Conservation (phyloP, 306 rosid genomes). For the Macrotyloma uniflorum region DNA sequence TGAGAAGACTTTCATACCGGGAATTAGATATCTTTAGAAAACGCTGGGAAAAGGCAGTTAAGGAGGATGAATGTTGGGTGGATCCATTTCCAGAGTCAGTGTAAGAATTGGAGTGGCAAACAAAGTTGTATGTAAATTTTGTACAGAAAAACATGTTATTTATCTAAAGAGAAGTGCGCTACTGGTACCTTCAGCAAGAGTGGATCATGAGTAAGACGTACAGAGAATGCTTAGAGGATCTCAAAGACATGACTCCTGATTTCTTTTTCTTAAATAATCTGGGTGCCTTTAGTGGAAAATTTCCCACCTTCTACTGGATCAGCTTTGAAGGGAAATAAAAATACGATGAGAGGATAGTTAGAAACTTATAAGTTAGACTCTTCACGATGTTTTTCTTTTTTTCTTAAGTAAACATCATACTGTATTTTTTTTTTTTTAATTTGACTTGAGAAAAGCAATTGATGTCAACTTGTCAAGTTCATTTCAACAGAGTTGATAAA, state of each 20-base stretch:
- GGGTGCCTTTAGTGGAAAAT: conserved; percentile 3
- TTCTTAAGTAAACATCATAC: neutral
- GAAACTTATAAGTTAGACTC: conserved; percentile 3
- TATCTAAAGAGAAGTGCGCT: conserved; percentile 24
- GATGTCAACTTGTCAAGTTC: neutral
- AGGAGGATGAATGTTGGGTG: conserved; percentile 52
- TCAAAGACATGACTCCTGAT: neutral
- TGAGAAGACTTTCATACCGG: conserved; percentile 48
- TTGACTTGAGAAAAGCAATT: conserved; percentile 11
- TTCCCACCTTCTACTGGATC: neutral
- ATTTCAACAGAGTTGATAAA: neutral
- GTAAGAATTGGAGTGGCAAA: neutral
- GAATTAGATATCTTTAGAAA: conserved; percentile 47
- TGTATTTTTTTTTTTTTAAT: neutral
- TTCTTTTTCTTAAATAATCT: neutral
- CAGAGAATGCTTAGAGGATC: conserved; percentile 14
- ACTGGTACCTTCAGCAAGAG: neutral
- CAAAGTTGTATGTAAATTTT: conserved; percentile 25
- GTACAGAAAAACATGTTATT: conserved; percentile 13
- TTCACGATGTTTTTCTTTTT: neutral
- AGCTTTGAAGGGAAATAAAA: conserved; percentile 10
- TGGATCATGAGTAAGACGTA: neutral
- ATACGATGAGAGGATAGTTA: conserved; percentile 5
- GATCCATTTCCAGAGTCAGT: conserved; percentile 45
- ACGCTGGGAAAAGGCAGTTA: conserved; percentile 54